phyloP scores from a whole-genome alignment of 176 grass and related monocot genomes.

The Aegilops speltoides region DNA sequence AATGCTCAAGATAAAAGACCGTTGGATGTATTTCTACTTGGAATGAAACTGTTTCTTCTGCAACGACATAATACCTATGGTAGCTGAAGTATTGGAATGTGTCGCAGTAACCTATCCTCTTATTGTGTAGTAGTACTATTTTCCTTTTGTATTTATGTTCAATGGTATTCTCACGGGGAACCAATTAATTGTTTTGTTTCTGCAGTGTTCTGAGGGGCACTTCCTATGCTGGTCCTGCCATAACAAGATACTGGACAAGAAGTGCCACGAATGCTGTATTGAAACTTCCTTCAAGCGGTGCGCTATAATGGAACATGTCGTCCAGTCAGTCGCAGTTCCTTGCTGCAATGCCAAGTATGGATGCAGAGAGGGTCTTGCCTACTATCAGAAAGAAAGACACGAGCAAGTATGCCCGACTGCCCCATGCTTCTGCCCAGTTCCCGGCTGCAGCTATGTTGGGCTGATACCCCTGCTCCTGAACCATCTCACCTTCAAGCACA shows the following conservation, averaged over 20 bases:
- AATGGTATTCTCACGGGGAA: not conserved
- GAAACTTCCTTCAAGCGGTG: not conserved
- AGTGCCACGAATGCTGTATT: not conserved
- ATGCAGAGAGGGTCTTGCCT: not conserved
- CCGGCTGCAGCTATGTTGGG: not conserved
- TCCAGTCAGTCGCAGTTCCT: not conserved
- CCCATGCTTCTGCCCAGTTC: not conserved
- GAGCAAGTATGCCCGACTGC: not conserved
- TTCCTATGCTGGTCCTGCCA: not conserved
- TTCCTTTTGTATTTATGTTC: not conserved
- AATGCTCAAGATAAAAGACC: not conserved
- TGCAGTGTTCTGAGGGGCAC: not conserved
- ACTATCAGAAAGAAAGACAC: not conserved
- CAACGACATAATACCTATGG: too few species aligned
- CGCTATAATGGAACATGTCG: not conserved
- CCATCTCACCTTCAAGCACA: not conserved
- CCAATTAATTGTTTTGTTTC: not conserved
- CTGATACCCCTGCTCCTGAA: not conserved
- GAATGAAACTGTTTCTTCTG: not conserved
- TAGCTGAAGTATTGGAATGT: too few species aligned
- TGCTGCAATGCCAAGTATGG: not conserved
- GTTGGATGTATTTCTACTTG: too few species aligned
- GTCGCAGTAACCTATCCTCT: too few species aligned
- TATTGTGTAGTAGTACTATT: too few species aligned
- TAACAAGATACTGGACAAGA: not conserved